These are phyloP conservation scores for Trichoderma asperellum DNA, from an alignment of 2,329 filamentous ascomycete genomes.

Conservation along the genomic window DNA sequence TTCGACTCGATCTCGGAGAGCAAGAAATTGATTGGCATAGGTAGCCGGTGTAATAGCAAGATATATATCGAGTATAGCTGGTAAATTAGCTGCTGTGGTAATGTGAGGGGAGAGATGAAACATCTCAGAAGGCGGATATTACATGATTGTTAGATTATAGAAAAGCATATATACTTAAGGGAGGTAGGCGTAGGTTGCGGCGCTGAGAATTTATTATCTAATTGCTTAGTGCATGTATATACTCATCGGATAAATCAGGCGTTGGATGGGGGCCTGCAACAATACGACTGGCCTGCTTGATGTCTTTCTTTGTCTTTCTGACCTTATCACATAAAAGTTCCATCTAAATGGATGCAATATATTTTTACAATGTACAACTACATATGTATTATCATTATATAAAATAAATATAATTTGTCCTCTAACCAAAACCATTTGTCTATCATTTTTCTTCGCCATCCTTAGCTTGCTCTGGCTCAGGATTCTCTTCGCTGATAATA, in stretches of 20 bases:
- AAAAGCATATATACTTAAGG: background rate
- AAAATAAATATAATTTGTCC: background rate
- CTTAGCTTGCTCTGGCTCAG: slow-evolving; percentile 1
- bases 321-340: background rate
- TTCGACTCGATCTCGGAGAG: slow-evolving; percentile 9
- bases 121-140: too few relatives aligned
- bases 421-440: background rate
- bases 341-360: background rate
- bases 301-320: background rate
- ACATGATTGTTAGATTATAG: background rate
- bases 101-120: background rate
- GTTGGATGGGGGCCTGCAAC: background rate
- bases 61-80: background rate
- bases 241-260: background rate
- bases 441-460: slow-evolving; percentile 1
- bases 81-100: background rate
- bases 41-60: background rate
- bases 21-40: background rate
- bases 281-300: background rate
- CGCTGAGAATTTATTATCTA: background rate
- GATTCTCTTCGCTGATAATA: slow-evolving; percentile 12
- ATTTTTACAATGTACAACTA: background rate
- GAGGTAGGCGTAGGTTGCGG: background rate
- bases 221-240: background rate
- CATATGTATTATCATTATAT: slow-evolving; percentile 1